Base-by-base conservation (phyloP, 2,329 filamentous ascomycete species). In the Cercospora beticola region DNA sequence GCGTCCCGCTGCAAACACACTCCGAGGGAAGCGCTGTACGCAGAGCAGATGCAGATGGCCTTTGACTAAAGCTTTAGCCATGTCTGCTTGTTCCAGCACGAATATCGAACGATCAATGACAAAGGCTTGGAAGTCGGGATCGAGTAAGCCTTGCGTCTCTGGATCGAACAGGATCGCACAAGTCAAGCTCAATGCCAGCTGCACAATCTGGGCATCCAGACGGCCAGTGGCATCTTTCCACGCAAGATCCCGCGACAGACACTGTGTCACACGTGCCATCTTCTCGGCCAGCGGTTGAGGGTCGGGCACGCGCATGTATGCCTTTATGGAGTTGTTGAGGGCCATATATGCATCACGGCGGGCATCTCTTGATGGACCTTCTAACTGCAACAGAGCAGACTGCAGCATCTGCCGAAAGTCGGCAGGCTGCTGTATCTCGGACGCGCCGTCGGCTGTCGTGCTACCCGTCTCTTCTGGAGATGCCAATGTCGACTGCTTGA, bases 321-420 rank as follows among this genome's bases (percentile, higher is more conserved):
- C 87, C 78, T 92, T 92, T 74, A 97, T 83, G 4, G 90, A 89
- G 36, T 89, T 86, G 33, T 90, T 88, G 56, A 99, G 83, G 75
- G 91, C 91, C 77, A 90, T 89, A 76, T 99, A 98, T 60, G 94
- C 92, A 81, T 99, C 95, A 33, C 95, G 81, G 73, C 90, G 90
- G 12, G 88, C 89, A 67, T 89, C 86, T 64, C 90, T 86, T 73
- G 93, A 91, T 31, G 88, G 84, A 23, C 91, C 89, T 43, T 90
- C 91, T 59, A 99, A 86, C 80, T 95, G 91, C 79, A 92, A 90
- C 40, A 93, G 86, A 5, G 93, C 88, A 0, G 92, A 96, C 74
- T 97, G 92, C 72, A 98, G 82, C 90, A 97, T 95, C 74, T 88
- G 88, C 71, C 87, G 86, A 67, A 97, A 89, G 46, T 87, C 89